Base-by-base conservation (phyloP, 2,329 filamentous ascomycete species). In the Fusarium begoniae region DNA sequence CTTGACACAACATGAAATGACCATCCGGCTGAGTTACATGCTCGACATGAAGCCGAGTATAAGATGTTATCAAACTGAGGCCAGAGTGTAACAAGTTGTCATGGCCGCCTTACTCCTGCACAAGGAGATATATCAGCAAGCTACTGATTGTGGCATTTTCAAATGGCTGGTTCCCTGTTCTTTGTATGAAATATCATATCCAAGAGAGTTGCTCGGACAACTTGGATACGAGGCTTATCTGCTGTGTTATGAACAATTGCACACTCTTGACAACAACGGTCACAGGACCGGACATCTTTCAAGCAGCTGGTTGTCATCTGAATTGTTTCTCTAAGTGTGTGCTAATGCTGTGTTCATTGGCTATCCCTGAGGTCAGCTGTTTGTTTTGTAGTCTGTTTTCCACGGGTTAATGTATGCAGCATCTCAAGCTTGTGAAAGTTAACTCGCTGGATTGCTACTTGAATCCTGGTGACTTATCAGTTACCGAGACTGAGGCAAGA, bases 301-400 rank as follows among this genome's bases (percentile, higher is more conserved):
- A 6, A 11, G 28, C 14, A 10, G 47, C 10, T 50, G 10, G 14
- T 7, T 32, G 15, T 6, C 5, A 30, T 18, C 9, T 9, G 10
- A 5, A 7, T n/a, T 17, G 14, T n/a, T 18, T n/a, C 8, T 50
- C 11, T 18, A n/a, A n/a, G 15, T 4, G 22, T 7, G 47, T 32
- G 5, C 7, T 50, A 8, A n/a, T n/a, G 15, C 15, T 6, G 11
- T 50, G 11, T 15, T 13, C 5, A 50, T 50, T 10, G 5, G 20
- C 26, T n/a, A 20, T 6, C 20, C 22, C 20, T 1, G 2, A 3
- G 9, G 3, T 3, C 14, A 13, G 28, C 8, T 3, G 3, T n/a
- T 50, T n/a, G 8, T 18, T 32, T 18, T 3, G 28, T 13, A 9
- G 11, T 32, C 15, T n/a, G 22, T 13, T 32, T n/a, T 7, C 11